These are phyloP conservation scores for Venturiaceae sp. DNA, from an alignment of 2,329 filamentous ascomycete species.

Conservation along the genomic window DNA sequence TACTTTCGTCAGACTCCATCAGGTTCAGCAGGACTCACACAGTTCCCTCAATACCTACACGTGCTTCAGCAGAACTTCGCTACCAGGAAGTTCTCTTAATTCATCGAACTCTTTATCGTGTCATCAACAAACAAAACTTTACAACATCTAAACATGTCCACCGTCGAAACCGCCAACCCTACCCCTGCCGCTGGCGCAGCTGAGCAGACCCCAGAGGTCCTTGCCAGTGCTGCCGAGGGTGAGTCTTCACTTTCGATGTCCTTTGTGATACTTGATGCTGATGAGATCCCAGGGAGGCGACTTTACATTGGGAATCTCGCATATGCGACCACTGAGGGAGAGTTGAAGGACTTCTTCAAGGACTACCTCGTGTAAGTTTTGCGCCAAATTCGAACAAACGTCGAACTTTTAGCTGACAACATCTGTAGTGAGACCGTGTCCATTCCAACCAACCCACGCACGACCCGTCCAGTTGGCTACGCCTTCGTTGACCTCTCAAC, in stretches of 20 bases:
- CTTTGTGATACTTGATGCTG: neutral
- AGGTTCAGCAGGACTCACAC: slow-evolving; percentile 7
- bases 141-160: slow-evolving; percentile 66
- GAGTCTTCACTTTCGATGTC: slow-evolving; percentile 21
- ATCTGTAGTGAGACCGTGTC: slow-evolving; percentile 82
- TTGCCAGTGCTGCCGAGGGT: slow-evolving; percentile 96
- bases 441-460: slow-evolving; percentile 98
- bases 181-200: slow-evolving; percentile 34
- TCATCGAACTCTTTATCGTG: slow-evolving; percentile 3
- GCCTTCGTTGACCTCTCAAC: slow-evolving; percentile 98
- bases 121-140: slow-evolving; percentile 5
- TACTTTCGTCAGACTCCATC: slow-evolving; percentile 3
- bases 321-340: slow-evolving; percentile 99
- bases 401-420: slow-evolving; percentile 12
- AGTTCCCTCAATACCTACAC: slow-evolving; percentile 10
- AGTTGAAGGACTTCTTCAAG: slow-evolving; percentile 99
- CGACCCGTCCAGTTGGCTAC: slow-evolving; percentile 95
- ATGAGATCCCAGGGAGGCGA: slow-evolving; percentile 43
- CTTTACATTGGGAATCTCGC: slow-evolving; percentile 99
- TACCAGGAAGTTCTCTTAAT: neutral
- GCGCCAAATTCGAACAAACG: slow-evolving; percentile 8
- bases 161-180: slow-evolving; percentile 54
- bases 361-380: slow-evolving; percentile 92
- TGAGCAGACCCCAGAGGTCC: slow-evolving; percentile 78
- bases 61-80: neutral